phyloP scores from a whole-genome alignment of 371 early-diverging fungal genomes.

The Amoeboradix gromovi region DNA sequence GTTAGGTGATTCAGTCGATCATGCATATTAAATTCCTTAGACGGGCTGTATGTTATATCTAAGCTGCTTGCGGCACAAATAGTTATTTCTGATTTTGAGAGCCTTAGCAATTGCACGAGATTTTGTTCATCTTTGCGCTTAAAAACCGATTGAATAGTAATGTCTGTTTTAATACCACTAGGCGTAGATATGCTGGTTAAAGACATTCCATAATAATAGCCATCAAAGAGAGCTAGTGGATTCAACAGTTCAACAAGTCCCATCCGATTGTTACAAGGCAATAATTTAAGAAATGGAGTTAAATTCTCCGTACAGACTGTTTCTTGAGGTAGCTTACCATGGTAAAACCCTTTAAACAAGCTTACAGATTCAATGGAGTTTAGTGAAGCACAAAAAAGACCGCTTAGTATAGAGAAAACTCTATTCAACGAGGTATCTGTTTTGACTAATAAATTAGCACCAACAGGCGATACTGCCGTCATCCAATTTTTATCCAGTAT shows the following conservation, averaged over 20 bases:
- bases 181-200: background rate
- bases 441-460: background rate
- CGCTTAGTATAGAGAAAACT: background rate
- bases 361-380: background rate
- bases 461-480: background rate
- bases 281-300: constrained; percentile 74
- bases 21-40: background rate
- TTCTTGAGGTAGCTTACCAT: constrained; percentile 18
- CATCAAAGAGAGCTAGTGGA: background rate
- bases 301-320: constrained; percentile 86
- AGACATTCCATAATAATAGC: background rate
- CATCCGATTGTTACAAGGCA: constrained; percentile 42
- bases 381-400: background rate
- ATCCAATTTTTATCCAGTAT: background rate
- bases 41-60: background rate
- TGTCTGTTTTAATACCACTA: background rate
- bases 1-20: background rate
- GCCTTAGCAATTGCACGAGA: background rate
- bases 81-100: background rate
- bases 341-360: background rate
- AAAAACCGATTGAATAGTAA: background rate
- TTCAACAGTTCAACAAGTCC: background rate
- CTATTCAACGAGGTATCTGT: background rate
- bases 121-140: background rate
- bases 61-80: background rate